Percentiles rank a stretch among this genome's conserved stretches.
Conservation (phyloP, 2,329 filamentous ascomycete genomes). For the Hypoxylon sp. region DNA sequence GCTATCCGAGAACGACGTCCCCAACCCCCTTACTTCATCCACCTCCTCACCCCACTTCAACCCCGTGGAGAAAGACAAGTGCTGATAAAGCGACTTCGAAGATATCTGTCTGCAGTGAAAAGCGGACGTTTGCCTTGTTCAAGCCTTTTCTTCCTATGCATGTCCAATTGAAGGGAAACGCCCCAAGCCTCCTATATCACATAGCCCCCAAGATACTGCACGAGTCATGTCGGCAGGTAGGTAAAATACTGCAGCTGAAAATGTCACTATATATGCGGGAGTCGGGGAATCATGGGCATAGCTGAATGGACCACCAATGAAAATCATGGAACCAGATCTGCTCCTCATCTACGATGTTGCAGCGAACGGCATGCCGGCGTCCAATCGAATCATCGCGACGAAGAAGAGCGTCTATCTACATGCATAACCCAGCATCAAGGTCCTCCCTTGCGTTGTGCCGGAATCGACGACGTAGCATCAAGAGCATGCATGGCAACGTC, state of each 20-base stretch:
- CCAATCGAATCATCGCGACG: conserved; percentile 14
- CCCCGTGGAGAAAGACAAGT: conserved; percentile 11
- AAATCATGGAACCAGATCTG: neutral
- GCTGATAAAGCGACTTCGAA: neutral
- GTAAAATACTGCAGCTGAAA: neutral
- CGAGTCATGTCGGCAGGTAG: conserved; percentile 16
- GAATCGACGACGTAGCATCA: conserved; percentile 9
- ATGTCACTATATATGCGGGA: conserved; percentile 16
- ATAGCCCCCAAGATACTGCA: neutral
- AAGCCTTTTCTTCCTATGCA: neutral
- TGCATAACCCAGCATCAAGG: neutral
- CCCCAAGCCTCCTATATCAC: neutral
- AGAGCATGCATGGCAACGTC: conserved; percentile 9
- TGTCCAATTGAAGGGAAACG: conserved; percentile 12
- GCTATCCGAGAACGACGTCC: too few species aligned
- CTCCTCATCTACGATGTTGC: conserved; percentile 11
- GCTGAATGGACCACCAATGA: conserved; percentile 8
- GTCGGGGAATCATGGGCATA: conserved; percentile 7
- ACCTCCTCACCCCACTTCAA: conserved; percentile 4
- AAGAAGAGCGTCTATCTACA: neutral
- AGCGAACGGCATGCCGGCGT: conserved; percentile 8
- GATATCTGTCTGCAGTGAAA: neutral
- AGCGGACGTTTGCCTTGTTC: conserved; percentile 15
- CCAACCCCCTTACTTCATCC: neutral
- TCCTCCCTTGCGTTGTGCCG: neutral